phyloP scores from a whole-genome alignment of 371 early-diverging fungal genomes.

The Rhizomucor pusillus region DNA sequence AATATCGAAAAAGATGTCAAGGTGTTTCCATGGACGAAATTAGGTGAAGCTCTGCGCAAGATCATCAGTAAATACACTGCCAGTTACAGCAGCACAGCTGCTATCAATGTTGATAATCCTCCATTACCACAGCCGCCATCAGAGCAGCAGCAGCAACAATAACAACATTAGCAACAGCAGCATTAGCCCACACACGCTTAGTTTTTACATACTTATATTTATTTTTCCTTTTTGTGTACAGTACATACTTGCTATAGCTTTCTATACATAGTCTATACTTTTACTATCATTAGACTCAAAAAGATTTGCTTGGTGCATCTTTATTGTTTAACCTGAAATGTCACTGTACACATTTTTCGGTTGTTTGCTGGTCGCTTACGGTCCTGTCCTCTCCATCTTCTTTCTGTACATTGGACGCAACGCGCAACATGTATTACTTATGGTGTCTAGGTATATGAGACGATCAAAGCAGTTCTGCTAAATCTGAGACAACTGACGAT shows the following conservation, averaged over 20 bases:
- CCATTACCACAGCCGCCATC: too few relatives aligned
- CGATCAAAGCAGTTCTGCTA: too few relatives aligned
- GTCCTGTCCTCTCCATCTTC: slow-evolving; percentile 70
- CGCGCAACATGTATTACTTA: slow-evolving; percentile 68
- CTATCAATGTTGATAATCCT: slow-evolving; percentile 38
- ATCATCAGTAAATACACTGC: slow-evolving; percentile 69
- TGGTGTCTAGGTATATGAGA: slow-evolving; percentile 64
- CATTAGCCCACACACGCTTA: too few relatives aligned
- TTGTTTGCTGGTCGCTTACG: slow-evolving; percentile 69
- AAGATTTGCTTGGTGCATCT: background rate
- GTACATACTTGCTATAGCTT: too few relatives aligned
- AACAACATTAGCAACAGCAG: too few relatives aligned
- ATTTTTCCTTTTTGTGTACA: too few relatives aligned
- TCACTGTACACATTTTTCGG: slow-evolving; percentile 71
- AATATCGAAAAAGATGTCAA: slow-evolving; percentile 84
- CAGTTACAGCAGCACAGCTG: slow-evolving; percentile 48
- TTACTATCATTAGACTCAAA: background rate
- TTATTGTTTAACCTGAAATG: slow-evolving; percentile 27
- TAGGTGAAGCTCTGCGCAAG: slow-evolving; percentile 66
- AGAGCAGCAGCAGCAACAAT: too few relatives aligned
- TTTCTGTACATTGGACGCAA: slow-evolving; percentile 63
- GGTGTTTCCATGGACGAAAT: slow-evolving; percentile 71
- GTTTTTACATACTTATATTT: too few relatives aligned
- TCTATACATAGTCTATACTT: background rate
- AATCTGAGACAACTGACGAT: background rate